These are phyloP conservation scores for Russula abietina DNA, from an alignment of 768 basidiomycete genomes.

Conservation along the genomic window DNA sequence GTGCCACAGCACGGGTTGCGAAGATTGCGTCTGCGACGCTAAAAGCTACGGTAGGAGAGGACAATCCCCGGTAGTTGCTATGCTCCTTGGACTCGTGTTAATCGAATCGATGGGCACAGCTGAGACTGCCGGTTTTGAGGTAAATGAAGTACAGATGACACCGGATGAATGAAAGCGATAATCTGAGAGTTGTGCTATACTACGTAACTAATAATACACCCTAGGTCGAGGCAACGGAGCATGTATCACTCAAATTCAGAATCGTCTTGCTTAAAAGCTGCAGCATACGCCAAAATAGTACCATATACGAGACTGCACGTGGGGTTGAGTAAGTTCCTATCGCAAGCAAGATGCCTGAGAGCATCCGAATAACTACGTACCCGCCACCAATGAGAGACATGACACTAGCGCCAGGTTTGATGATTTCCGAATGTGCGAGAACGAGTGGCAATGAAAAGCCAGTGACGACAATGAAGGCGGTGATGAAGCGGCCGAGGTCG, in stretches of 20 bases:
- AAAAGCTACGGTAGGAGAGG: constrained; percentile 33
- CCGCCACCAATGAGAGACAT: constrained; percentile 96
- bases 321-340: neutral
- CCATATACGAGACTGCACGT: constrained; percentile 69
- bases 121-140: neutral
- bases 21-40: constrained; percentile 38
- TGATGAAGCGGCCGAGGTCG: constrained; percentile 94
- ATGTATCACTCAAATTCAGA: constrained; percentile 64
- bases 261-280: constrained; percentile 73
- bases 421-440: constrained; percentile 86
- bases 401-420: constrained; percentile 73
- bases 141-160: neutral
- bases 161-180: neutral
- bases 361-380: constrained; percentile 38
- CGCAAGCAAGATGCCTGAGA: neutral
- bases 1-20: constrained; percentile 6
- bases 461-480: constrained; percentile 82
- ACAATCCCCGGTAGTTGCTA: constrained; percentile 15
- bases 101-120: neutral
- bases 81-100: neutral
- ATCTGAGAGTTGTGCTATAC: constrained; percentile 2
- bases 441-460: constrained; percentile 92
- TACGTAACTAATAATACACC: constrained; percentile 7
- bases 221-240: neutral
- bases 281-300: constrained; percentile 83